Base-by-base conservation (phyloP, 139 green algal species). In the Gonium pectorale region DNA sequence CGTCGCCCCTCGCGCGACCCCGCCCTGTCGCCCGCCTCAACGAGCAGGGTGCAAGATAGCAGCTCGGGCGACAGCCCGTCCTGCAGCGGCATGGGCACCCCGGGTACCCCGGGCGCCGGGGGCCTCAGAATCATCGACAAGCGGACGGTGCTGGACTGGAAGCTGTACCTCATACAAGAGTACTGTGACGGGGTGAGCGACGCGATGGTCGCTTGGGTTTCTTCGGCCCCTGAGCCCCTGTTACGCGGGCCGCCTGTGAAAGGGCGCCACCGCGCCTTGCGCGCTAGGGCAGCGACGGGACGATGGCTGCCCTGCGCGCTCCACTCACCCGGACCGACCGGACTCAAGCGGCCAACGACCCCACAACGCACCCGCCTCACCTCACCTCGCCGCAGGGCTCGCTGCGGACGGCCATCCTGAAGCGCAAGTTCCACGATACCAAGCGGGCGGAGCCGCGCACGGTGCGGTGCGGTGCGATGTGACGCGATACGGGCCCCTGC, bases 101-200 rank as follows among this genome's bases (percentile, higher is more conserved):
- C n/a, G n/a, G n/a, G n/a, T n/a, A n/a, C n/a, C n/a, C n/a, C 17
- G 2, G 49, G 49, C 46, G 35, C 8, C 35, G 52, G 75, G 1
- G 67, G 79, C 1, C n/a, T 86, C 0, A 66, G 29, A 7, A 86
- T 86, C 31, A 59, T 74, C 8, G 68, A 86, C 52, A 79, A 86
- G 78, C 78, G 78, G 4, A 26, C 78, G 24, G 60, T 80, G 8
- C 38, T 68, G 40, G 87, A 91, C 68, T 91, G 85, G 83, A 91
- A 91, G 80, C 87, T 91, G 49, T 91, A 91, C 77, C 88, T 91
- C 35, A 70, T 91, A 56, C 87, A 91, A 67, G 81, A 90, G 62
- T 88, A 80, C 67, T 89, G 81, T 49, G 69, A 85, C 46, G 80
- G 59, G 78, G 75, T 82, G 29, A 81, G 73, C n/a, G 2, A 13